Evolutionary conservation across 176 grass and related monocot genomes (phyloP), one percentile per base, ranked within the genome.

Genomic region (Musa schizocarpa): DNA sequence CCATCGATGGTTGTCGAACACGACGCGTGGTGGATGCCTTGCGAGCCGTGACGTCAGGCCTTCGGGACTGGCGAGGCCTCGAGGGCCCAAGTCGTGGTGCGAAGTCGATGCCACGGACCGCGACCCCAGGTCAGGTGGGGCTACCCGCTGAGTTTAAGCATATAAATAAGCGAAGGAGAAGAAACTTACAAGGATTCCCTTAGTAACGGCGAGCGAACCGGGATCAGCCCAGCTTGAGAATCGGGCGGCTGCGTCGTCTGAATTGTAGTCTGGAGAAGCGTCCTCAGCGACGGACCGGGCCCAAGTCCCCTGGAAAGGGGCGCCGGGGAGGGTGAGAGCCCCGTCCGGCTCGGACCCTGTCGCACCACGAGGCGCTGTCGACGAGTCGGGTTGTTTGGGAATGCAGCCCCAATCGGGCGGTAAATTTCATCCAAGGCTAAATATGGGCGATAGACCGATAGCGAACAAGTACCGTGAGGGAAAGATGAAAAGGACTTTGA

Each of bases 401-500:
- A 24, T 24, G 23, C 23, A 24, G 23, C 23, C 23, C 23, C 23
- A 24, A 24, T 24, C 23, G 23, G 23, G 23, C 23, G 23, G 81
- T 83, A 81, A 76, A 87, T 73, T 84, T 67, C 68, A 68, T 83
- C 86, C 78, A 88, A 84, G 81, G 78, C 81, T 84, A 88, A 88
- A 88, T 88, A 88, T 67, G n/a, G 80, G 80, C 52, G 81, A 86
- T 80, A 89, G 87, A 86, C 77, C 83, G 80, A 86, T 86, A 86
- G 74, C 69, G 69, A 86, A 89, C 87, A 89, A 89, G 87, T 89
- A 89, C 77, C 81, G 63, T 73, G 49, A 83, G 80, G 77, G 77
- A 91, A 85, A 91, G 82, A 87, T 91, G 88, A 87, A 91, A 91
- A 91, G 76, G 82, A 85, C 85, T 85, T 91, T 91, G 82, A 85